Evolutionary conservation across 192 early-diverging fungal species (phyloP), one percentile per base, ranked within the genome.

Genomic region (Podila horticola): DNA sequence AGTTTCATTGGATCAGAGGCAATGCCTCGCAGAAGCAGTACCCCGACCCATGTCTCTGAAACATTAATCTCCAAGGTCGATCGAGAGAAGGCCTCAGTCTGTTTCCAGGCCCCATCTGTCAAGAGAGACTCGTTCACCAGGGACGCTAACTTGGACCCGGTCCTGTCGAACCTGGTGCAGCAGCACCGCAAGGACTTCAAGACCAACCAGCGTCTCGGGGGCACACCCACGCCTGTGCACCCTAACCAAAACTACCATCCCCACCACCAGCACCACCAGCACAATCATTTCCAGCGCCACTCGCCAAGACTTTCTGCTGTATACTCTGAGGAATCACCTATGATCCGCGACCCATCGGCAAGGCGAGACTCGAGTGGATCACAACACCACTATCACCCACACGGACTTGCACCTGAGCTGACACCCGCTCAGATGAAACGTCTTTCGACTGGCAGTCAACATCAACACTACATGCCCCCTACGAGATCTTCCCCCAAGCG

Each of bases 101-200:
- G 76, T 66, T 81, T 81, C 62, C 76, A 81, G 20, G n/a, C 64
- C 12, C 76, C 76, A 4, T 58, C 13, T 0, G 52, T 50, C 50
- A 72, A 69, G 59, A 72, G 49, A 52, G 76, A 73, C 5, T 36
- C 75, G 1, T 73, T 63, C 62, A 72, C 52, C 17, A 34, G 62
- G 31, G 76, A 81, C 30, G 45, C 70, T 11, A 57, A 72, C 51
- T 19, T 81, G 55, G 76, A 81, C 31, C 76, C 76, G 8, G 71
- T 55, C 28, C 34, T 81, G 17, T 68, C 76, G 7, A 81, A 65
- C 48, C 49, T 81, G n/a, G 66, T 69, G 6, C 71, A 81, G 55
- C 76, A 81, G n/a, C 76, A 81, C 33, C 65, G 76, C 15, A 67
- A 55, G 62, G 76, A 81, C 29, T 81, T 69, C n/a, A 81, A 52